Percentiles rank a stretch among this genome's conserved stretches.
phyloP scores from a whole-genome alignment of 352 stramenopile species.

The Globisporangium polare region DNA sequence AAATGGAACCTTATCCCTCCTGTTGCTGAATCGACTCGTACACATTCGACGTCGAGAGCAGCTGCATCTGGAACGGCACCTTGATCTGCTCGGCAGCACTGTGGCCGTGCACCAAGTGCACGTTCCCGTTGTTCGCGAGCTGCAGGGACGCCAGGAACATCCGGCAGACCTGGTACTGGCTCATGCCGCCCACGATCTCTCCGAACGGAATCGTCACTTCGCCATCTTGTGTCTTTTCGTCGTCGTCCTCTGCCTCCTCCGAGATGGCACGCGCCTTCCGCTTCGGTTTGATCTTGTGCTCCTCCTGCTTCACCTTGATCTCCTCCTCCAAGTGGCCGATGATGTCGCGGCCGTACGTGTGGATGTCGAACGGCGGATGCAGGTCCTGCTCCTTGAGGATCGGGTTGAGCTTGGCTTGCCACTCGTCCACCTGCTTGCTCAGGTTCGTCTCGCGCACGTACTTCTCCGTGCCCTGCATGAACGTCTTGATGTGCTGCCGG shows the following conservation, averaged over 20 bases:
- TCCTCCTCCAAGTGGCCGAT: slow-evolving; percentile 43
- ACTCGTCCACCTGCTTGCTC: slow-evolving; percentile 68
- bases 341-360: slow-evolving; percentile 60
- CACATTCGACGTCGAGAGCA: slow-evolving; percentile 55
- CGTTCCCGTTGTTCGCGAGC: slow-evolving; percentile 89
- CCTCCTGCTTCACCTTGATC: slow-evolving; percentile 18
- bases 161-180: slow-evolving; percentile 80
- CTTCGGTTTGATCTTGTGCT: slow-evolving; percentile 26
- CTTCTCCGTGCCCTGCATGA: slow-evolving; percentile 78
- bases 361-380: slow-evolving; percentile 72
- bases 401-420: slow-evolving; percentile 71
- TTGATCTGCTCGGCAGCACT: slow-evolving; percentile 49
- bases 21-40: slow-evolving; percentile 53
- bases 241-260: slow-evolving; percentile 7
- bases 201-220: slow-evolving; percentile 44
- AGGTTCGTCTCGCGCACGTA: slow-evolving; percentile 74
- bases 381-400: slow-evolving; percentile 67
- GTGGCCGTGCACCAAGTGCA: slow-evolving; percentile 71
- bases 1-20: neutral
- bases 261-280: slow-evolving; percentile 27
- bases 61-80: slow-evolving; percentile 67
- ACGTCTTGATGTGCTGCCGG: slow-evolving; percentile 67
- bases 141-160: slow-evolving; percentile 90
- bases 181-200: slow-evolving; percentile 48
- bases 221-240: slow-evolving; percentile 16